Base-by-base conservation (phyloP, 345 rosid genomes). In the Mangifera indica region DNA sequence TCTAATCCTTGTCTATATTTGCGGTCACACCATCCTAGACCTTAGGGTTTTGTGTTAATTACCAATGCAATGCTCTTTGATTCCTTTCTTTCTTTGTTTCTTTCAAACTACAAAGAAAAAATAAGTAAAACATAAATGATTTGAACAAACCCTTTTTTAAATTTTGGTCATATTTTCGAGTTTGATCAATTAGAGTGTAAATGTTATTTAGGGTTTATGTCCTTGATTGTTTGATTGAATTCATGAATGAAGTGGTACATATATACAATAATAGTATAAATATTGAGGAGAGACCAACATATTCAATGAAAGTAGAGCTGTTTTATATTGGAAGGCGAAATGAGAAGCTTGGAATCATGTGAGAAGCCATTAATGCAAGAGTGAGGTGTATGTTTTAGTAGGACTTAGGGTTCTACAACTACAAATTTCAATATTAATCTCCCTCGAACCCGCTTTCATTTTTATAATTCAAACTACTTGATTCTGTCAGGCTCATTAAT, bases 401-500 rank as follows among this genome's bases (percentile, higher is more conserved):
- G 75, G 22, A 57, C 72, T 55, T 80, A 69, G 85, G 82, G 80
- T 81, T 81, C 69, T 62, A 60, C 83, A 63, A 66, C 69, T 51
- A 58, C 73, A 75, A 68, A 63, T 55, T 62, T 74, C 75, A 81
- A 65, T 73, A 70, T 58, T 67, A 73, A 73, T 61, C 73, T 76
- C 63, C 46, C 60, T 71, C 63, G 81, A 74, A 67, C 49, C 21
- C n/a, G 63, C 66, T 63, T 68, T 66, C 67, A 21, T 29, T 76
- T 67, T 65, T 60, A 46, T 60, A 51, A 21, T 74, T 66, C 63
- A n/a, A 44, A 17, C 69, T 45, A 59, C 37, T 72, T 29, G n/a
- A 40, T 74, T 74, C 72, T 84, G 84, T 79, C 88, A 84, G 88
- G 59, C 62, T 46, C 44, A 80, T 76, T 82, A 78, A 84, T 76